Evolutionary conservation across 768 basidiomycete genomes (phyloP), one percentile per base, ranked within the genome.

Genomic region (Jaapia argillacea): DNA sequence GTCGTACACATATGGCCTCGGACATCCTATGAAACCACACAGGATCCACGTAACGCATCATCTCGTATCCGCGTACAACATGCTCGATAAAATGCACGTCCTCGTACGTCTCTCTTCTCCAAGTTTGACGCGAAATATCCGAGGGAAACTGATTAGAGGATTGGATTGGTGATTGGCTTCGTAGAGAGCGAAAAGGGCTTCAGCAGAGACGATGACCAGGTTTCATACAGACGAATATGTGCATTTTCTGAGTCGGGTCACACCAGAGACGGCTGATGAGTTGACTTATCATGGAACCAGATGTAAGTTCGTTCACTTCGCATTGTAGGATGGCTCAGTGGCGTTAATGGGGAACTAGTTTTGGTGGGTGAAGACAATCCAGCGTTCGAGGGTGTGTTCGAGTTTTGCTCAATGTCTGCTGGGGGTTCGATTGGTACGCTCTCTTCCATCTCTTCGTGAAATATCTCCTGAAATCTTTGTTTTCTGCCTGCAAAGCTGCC

Each of bases 151-250:
- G 24, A 7, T 33, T 22, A 44, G 41, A 18, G n/a, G 35, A 20
- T 16, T 20, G 28, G 10, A 7, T 10, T 3, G 4, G 28, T 23
- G 2, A 35, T 24, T 48, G 40, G 14, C 4, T 31, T 13, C 28
- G 28, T 43, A 64, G 63, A 55, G 61, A 35, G 55, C 63, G 26
- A 58, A 56, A 52, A 61, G 62, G 41, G 58, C 62, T 13, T 53
- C 58, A 6, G 59, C 62, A 1, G 63, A 64, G 48, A 47, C 51
- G 20, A 85, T 99, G 85, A 84, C 87, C n/a, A 67, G 81, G 7
- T 99, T 98, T 63, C 96, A 99, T 61, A 91, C 94, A 18, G 96
- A 99, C 67, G 96, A 99, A 72, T 99, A 96, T 63, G 75, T 99
- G 46, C 81, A 98, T 54, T 94, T 98, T 54, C 66, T 99, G 36